These are phyloP conservation scores for Microdochium bolleyi DNA, from an alignment of 2,329 filamentous ascomycete species.

Conservation along the genomic window DNA sequence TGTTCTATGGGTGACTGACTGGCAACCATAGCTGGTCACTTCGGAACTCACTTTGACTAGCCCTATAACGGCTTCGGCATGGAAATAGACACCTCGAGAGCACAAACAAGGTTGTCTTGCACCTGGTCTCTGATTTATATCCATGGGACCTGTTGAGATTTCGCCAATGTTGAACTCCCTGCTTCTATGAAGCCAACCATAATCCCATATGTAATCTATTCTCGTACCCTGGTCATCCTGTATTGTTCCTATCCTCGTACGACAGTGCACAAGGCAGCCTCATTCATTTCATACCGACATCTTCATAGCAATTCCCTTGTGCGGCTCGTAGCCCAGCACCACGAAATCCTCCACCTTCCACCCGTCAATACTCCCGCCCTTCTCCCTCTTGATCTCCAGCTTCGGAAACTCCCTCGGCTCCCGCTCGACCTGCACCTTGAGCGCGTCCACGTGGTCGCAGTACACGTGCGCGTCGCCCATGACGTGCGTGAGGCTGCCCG, in stretches of 20 bases:
- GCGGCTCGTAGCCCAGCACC: constrained; percentile 80
- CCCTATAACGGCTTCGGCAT: too few species aligned
- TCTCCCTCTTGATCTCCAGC: constrained; percentile 61
- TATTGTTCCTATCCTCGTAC: neutral
- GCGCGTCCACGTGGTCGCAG: constrained; percentile 80
- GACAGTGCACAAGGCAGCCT: too few species aligned
- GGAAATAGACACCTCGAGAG: too few species aligned
- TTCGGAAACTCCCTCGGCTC: constrained; percentile 77
- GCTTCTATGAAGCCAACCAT: neutral
- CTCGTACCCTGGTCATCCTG: neutral
- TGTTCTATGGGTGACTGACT: neutral
- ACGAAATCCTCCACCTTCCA: constrained; percentile 87
- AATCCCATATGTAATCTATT: neutral
- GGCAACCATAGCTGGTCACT: too few species aligned
- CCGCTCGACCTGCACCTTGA: constrained; percentile 71
- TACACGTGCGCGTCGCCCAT: constrained; percentile 99
- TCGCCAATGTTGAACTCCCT: neutral
- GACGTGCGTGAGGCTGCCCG: constrained; percentile 83
- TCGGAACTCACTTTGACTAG: too few species aligned
- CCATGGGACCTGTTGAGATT: neutral
- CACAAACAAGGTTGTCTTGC: too few species aligned
- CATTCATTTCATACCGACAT: constrained; percentile 85
- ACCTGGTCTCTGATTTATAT: too few species aligned
- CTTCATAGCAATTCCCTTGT: constrained; percentile 93
- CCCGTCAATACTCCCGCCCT: constrained; percentile 73